Evolutionary conservation across 768 basidiomycete genomes (phyloP), one percentile per base, ranked within the genome.

Genomic region (Lactifluus volemus): DNA sequence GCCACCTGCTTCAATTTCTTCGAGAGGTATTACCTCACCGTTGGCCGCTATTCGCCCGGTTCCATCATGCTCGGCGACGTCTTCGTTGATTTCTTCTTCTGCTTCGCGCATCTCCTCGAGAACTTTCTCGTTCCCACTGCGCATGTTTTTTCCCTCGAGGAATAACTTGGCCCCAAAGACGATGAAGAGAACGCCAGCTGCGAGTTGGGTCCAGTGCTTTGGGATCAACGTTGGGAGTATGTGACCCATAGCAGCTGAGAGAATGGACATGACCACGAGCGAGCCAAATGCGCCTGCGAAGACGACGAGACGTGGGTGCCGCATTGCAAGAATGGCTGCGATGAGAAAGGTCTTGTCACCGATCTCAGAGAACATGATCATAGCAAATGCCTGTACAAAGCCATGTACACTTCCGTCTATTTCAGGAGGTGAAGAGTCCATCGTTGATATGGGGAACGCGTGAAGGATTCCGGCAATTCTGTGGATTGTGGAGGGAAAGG

Each of bases 281-380:
- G 93, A 92, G 15, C 82, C 79, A 66, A 98, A 86, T 1, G 97
- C 95, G 36, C 95, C 97, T 0, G 78, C 78, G 70, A 98, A 98
- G 61, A 99, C 93, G 59, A 85, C 74, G 48, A 87, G 66, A 21
- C 95, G 86, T 1, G 93, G 86, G 71, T 97, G 93, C 7, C 92
- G 87, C 85, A 94, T 94, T 11, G 95, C 93, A 68, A 83, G 89
- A 69, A 85, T 92, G 76, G 95, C 92, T 52, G 96, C 87, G 39
- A 88, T 86, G 65, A 88, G 77, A 69, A 88, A 88, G 0, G 96
- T 98, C 73, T 98, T 97, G 84, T 98, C 96, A 25, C 96, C 96
- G 47, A 95, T 88, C 78, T 94, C 92, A 2, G 91, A 92, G 70
- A 89, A 79, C 38, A 98, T 87, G 68, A 97, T 98, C 86, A 96